Percentiles rank a stretch among this genome's conserved stretches.
Conservation (phyloP, 106 monocot genomes). For the Iris macrosiphon region DNA sequence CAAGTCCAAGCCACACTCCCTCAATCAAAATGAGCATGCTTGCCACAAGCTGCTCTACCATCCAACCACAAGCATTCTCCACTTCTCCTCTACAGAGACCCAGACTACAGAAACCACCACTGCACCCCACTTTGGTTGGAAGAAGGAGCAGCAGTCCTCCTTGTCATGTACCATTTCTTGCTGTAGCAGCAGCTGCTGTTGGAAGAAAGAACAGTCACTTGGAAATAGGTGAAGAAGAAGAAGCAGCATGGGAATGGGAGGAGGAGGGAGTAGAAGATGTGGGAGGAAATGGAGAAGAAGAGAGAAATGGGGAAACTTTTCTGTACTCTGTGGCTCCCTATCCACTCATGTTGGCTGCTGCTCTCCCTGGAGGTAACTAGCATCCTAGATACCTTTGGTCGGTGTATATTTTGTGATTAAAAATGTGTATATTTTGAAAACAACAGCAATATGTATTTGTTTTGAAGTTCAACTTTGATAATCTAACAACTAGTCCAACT, state of each 20-base stretch:
- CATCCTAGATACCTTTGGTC: no score
- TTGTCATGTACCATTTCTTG: neutral
- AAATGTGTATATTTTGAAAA: neutral
- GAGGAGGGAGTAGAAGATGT: neutral
- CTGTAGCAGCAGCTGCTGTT: neutral
- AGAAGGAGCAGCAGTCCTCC: neutral
- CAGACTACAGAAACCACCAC: neutral
- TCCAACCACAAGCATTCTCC: conserved; percentile 15
- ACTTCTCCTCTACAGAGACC: conserved; percentile 4
- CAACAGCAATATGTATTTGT: no score
- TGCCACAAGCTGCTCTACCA: conserved; percentile 18
- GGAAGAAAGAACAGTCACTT: neutral
- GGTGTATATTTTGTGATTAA: neutral
- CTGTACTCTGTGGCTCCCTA: conserved; percentile 29
- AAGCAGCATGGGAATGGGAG: neutral
- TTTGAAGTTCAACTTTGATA: no score
- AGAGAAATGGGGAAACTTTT: neutral
- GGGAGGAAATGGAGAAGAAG: conserved; percentile 1
- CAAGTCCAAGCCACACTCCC: neutral
- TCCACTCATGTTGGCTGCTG: conserved; percentile 26
- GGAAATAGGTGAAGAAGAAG: no score
- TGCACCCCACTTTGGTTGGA: neutral
- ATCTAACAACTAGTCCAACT: no score
- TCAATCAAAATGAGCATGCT: conserved; percentile 9
- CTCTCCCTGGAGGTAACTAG: conserved; percentile 36